These are phyloP conservation scores for Schizothecium vesticola DNA, from an alignment of 495 filamentous ascomycete species.

Conservation along the genomic window DNA sequence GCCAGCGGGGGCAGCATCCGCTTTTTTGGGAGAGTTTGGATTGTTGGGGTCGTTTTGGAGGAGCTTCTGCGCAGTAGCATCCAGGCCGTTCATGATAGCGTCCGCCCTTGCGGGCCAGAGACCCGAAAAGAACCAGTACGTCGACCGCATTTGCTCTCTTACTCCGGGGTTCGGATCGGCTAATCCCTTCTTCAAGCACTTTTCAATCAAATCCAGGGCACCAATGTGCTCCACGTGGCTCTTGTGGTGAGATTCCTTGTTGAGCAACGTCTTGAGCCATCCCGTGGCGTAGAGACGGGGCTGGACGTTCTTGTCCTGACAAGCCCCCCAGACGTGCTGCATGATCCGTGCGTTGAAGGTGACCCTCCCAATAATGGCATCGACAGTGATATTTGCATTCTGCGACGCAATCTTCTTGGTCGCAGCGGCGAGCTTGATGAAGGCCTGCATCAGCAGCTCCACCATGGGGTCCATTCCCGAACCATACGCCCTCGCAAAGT, in stretches of 20 bases:
- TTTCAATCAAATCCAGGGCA: constrained; percentile 74
- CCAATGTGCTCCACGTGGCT: constrained; percentile 76
- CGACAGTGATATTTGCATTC: constrained; percentile 69
- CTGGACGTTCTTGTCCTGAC: constrained; percentile 87
- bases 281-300: constrained; percentile 69
- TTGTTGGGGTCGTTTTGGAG: constrained; percentile 77
- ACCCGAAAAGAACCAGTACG: constrained; percentile 74
- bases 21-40: constrained; percentile 58
- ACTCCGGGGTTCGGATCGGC: constrained; percentile 83
- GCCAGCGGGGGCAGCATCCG: constrained; percentile 35
- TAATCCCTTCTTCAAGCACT: constrained; percentile 80
- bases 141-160: constrained; percentile 71
- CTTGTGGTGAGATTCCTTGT: constrained; percentile 73
- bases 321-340: constrained; percentile 74
- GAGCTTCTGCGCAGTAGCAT: constrained; percentile 64
- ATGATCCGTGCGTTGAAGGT: constrained; percentile 73
- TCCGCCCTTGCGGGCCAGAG: constrained; percentile 78
- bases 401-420: constrained; percentile 88
- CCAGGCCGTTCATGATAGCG: constrained; percentile 65
- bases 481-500: constrained; percentile 70
- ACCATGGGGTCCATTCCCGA: constrained; percentile 81
- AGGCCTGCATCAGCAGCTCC: constrained; percentile 80
- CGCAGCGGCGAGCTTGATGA: constrained; percentile 79
- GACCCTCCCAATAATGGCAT: constrained; percentile 67
- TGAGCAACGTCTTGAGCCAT: constrained; percentile 80